These are phyloP conservation scores for Claviceps quebecensis DNA, from an alignment of 2,329 filamentous ascomycete genomes.

Conservation along the genomic window DNA sequence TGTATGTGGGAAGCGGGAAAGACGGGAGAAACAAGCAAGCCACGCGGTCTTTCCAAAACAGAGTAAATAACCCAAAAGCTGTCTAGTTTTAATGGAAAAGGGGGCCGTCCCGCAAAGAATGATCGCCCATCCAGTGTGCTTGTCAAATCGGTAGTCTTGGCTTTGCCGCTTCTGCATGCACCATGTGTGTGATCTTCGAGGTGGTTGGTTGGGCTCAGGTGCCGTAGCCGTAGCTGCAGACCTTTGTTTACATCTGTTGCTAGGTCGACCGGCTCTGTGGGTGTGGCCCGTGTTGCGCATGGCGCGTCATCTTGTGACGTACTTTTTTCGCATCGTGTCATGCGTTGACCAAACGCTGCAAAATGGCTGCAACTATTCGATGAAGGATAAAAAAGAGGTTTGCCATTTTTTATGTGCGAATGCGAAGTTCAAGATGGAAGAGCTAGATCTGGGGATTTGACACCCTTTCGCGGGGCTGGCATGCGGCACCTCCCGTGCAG, in stretches of 20 bases:
- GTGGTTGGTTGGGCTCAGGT: slow-evolving; percentile 16
- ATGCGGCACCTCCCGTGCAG: slow-evolving; percentile 1
- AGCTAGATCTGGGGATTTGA: not conserved
- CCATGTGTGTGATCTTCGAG: slow-evolving; percentile 13
- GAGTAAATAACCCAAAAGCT: not conserved
- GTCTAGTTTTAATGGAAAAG: not conserved
- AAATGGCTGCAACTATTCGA: not conserved
- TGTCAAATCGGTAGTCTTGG: not conserved
- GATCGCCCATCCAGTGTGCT: not conserved
- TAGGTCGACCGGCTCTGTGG: slow-evolving; percentile 13
- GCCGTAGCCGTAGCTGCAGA: slow-evolving; percentile 6
- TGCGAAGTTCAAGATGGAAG: not conserved
- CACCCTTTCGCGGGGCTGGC: slow-evolving; percentile 1
- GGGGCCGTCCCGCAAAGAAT: not conserved
- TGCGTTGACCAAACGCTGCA: not conserved
- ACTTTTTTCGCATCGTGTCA: not conserved
- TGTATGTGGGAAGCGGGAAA: not conserved
- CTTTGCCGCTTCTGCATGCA: slow-evolving; percentile 1
- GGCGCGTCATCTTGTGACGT: not conserved
- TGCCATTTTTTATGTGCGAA: not conserved
- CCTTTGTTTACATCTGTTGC: slow-evolving; percentile 23
- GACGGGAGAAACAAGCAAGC: not conserved
- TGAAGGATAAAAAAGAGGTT: too few species aligned
- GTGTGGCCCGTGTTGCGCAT: not conserved
- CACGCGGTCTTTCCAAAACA: not conserved